phyloP scores from a whole-genome alignment of 2,329 filamentous ascomycete species.

The Diaporthe caulivora region DNA sequence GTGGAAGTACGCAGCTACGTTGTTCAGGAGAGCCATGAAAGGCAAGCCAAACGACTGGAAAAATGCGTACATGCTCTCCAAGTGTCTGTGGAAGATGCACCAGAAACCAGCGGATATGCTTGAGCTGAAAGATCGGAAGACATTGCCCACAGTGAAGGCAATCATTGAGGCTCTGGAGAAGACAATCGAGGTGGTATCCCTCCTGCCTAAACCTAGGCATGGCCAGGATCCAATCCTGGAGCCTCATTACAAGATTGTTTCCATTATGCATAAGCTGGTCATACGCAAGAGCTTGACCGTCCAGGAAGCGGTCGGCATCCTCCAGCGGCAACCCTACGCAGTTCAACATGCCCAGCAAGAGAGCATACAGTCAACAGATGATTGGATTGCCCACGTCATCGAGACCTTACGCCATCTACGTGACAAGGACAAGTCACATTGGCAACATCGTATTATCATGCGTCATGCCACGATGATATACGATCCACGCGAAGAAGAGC shows the following conservation, averaged over 20 bases:
- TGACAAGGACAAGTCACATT: constrained; percentile 89
- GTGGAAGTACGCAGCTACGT: constrained; percentile 69
- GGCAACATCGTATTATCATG: constrained; percentile 93
- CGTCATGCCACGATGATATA: constrained; percentile 74
- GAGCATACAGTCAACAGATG: constrained; percentile 69
- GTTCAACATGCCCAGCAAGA: constrained; percentile 61
- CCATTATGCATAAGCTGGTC: constrained; percentile 85
- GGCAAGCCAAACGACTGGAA: constrained; percentile 69
- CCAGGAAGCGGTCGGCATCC: constrained; percentile 63
- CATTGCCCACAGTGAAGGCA: constrained; percentile 53
- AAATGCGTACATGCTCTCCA: constrained; percentile 71
- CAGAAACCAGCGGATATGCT: constrained; percentile 60
- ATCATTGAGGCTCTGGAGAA: constrained; percentile 65
- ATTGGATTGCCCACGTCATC: constrained; percentile 69
- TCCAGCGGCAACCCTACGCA: constrained; percentile 69
- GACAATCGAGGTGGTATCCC: constrained; percentile 63
- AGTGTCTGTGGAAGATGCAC: constrained; percentile 75
- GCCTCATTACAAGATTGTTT: constrained; percentile 92
- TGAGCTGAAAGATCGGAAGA: constrained; percentile 56
- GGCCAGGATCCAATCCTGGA: constrained; percentile 84
- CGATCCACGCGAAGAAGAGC: constrained; percentile 52
- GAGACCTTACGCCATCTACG: constrained; percentile 63
- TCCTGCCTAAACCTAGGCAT: constrained; percentile 66
- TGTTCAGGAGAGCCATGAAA: constrained; percentile 68
- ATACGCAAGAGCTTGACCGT: constrained; percentile 60